Evolutionary conservation across 139 green algal genomes (phyloP).

Genomic region (Asterochloris erici): DNA sequence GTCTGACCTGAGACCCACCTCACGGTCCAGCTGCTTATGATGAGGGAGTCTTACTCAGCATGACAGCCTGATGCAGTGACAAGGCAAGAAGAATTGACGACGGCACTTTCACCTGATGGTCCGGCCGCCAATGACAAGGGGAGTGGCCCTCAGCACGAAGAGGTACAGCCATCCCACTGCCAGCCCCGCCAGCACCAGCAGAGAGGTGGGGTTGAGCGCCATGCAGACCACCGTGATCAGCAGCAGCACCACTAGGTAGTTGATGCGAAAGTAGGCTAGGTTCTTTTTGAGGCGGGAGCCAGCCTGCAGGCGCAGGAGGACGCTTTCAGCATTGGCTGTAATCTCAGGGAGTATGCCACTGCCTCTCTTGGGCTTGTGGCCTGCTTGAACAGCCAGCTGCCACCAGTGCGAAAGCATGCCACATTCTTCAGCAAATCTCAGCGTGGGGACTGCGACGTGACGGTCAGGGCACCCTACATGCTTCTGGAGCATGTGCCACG

Average conservation of each 20-base stretch:
- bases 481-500: no score
- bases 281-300: conserved; percentile 79
- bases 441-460: no score
- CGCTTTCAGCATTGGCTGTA: background rate
- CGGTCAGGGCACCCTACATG: no score
- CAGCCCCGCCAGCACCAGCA: conserved; percentile 76
- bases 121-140: conserved; percentile 73
- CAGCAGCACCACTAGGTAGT: conserved; percentile 83
- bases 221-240: conserved; percentile 59
- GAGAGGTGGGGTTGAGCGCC: conserved; percentile 63
- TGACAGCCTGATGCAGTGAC: no score
- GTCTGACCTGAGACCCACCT: background rate
- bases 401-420: no score
- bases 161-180: conserved; percentile 79
- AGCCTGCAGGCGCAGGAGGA: conserved; percentile 47
- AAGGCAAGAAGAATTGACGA: background rate
- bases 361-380: background rate
- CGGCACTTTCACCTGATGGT: conserved; percentile 58
- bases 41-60: no score
- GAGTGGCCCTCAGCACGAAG: conserved; percentile 68
- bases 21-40: no score
- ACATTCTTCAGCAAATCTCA: no score
- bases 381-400: background rate
- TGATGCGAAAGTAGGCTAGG: conserved; percentile 86
- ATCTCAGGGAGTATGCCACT: background rate